Percentiles rank a stretch among this genome's conserved stretches.
Evolutionary conservation across 2,329 filamentous ascomycete species (phyloP).

Genomic region (Fusarium sp.): DNA sequence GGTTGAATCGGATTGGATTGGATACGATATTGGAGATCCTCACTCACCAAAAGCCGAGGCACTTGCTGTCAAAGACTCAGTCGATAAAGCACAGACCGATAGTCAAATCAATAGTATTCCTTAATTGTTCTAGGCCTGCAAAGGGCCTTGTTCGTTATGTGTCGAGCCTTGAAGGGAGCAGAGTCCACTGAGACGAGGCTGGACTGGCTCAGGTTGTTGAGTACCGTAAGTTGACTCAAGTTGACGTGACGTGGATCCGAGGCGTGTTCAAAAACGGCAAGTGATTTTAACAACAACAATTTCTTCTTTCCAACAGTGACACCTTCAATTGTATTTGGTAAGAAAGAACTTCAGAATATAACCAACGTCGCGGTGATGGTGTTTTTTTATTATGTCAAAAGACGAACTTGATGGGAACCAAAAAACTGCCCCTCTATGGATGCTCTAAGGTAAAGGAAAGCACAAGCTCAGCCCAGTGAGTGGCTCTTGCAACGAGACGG

Average conservation of each 20-base stretch:
- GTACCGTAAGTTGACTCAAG: not conserved
- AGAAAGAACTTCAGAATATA: not conserved
- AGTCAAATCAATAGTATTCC: not conserved
- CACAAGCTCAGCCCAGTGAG: slow-evolving; percentile 10
- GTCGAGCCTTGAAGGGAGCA: slow-evolving; percentile 11
- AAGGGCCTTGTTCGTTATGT: not conserved
- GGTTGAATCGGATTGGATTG: slow-evolving; percentile 19
- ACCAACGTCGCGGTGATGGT: not conserved
- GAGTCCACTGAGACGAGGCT: slow-evolving; percentile 26
- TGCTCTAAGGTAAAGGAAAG: slow-evolving; percentile 23
- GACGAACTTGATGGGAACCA: slow-evolving; percentile 23
- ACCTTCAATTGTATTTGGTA: not conserved
- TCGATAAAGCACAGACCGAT: slow-evolving; percentile 20
- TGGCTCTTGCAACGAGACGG: slow-evolving; percentile 28
- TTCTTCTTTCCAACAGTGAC: not conserved
- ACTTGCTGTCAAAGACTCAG: slow-evolving; percentile 11
- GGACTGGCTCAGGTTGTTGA: slow-evolving; percentile 18
- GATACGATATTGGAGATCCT: slow-evolving; percentile 13
- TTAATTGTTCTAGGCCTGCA: slow-evolving; percentile 1
- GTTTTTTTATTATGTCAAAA: slow-evolving; percentile 24
- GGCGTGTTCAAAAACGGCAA: slow-evolving; percentile 21
- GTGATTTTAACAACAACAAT: not conserved
- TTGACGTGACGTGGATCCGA: slow-evolving; percentile 31
- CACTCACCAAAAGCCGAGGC: slow-evolving; percentile 38
- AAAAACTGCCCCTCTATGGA: slow-evolving; percentile 32